Base-by-base conservation (phyloP, 169 alveolate species). In the Plasmodium berghei region DNA sequence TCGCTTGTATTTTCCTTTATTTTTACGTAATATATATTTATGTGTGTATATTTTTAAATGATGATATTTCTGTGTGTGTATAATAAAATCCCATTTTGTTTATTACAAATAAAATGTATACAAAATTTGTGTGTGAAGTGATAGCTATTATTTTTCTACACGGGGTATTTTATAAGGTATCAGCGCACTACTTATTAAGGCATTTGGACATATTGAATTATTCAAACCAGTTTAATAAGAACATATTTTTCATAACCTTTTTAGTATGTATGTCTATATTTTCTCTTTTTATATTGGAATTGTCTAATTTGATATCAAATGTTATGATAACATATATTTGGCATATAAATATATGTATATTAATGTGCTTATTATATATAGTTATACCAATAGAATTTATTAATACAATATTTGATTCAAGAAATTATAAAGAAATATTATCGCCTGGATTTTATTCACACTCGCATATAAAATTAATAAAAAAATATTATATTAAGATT, bases 181-280 rank as follows among this genome's bases (percentile, higher is more conserved):
- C 89, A 42, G 49, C 64, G 14, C 64, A 75, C 18, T 75, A 75
- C 49, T 63, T 75, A 48, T 20, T 75, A 54, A 62, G 69, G 67
- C n/a, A 75, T 63, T 75, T 75, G 56, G 89, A 75, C 89, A 75
- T 75, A 28, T 61, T 75, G 64, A 75, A 75, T 63, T 74, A 75
- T 62, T 75, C 89, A 48, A 75, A 49, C 64, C 62, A 75, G 63
- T 75, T 75, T 75, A 75, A 75, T 49, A 75, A 75, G 40, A 75
- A 62, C 56, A 63, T 75, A 46, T 75, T 75, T 75, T 75, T 75
- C 56, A 75, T 75, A 75, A 75, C 89, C 20, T 75, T 62, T 49
- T 63, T 75, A 75, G 75, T 62, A 22, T 75, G 89, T 63, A 75
- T 75, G 89, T 75, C 89, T 20, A 75, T 75, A 28, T 75, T 75